phyloP scores from a whole-genome alignment of 2,329 filamentous ascomycete genomes.

The Penicillium sp. region DNA sequence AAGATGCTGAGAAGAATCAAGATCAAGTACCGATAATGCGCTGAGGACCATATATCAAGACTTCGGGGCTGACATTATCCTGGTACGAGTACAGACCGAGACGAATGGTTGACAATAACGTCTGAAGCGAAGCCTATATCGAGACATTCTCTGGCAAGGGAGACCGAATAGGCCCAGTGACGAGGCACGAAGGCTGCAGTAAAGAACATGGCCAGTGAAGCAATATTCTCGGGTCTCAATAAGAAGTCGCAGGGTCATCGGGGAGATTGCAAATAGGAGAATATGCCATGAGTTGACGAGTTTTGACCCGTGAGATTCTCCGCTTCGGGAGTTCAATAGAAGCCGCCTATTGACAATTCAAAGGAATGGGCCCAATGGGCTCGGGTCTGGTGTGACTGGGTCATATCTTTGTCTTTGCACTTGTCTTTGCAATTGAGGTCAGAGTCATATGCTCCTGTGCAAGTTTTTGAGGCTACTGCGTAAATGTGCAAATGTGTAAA shows the following conservation, averaged over 20 bases:
- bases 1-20: neutral
- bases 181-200: neutral
- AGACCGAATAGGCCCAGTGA: neutral
- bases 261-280: neutral
- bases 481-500: neutral
- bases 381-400: neutral
- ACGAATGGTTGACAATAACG: neutral
- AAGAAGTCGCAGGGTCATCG: neutral
- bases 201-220: neutral
- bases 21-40: neutral
- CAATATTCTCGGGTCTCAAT: neutral
- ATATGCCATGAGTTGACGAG: neutral
- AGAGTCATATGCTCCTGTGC: neutral
- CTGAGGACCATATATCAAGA: neutral
- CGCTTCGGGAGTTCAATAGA: slow-evolving; percentile 27
- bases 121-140: neutral
- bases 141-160: neutral
- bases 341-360: neutral
- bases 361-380: neutral
- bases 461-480: neutral
- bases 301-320: neutral
- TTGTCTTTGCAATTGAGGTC: neutral
- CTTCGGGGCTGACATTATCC: neutral
- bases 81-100: neutral
- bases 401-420: neutral